Evolutionary conservation across 176 grass and related monocot genomes (phyloP).

Genomic region (Juncus inflexus): DNA sequence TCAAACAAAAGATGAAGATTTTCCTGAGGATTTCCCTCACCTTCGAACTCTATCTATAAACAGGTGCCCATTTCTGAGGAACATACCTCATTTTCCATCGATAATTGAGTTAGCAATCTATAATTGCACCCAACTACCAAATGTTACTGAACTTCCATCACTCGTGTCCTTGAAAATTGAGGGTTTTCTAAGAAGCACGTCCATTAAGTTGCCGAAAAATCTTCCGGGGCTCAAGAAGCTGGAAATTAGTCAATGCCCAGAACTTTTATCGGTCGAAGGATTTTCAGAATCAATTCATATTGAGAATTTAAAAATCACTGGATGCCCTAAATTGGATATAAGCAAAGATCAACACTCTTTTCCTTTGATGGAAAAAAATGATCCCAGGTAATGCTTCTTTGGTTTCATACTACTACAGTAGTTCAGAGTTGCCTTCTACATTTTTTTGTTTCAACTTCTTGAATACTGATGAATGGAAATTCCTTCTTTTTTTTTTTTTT

Average conservation of each 20-base stretch:
- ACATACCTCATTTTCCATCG: constrained; percentile 1
- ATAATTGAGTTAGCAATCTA: constrained; percentile 20
- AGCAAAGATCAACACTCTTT: too few species aligned
- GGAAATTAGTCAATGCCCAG: constrained; percentile 16
- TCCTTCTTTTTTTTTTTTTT: too few species aligned
- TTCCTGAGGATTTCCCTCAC: constrained; percentile 12
- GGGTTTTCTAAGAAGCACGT: constrained; percentile 23
- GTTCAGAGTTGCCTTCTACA: too few species aligned
- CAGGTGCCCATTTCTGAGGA: constrained; percentile 21
- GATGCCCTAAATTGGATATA: too few species aligned
- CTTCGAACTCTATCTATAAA: not conserved
- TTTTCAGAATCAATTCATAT: too few species aligned
- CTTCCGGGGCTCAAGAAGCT: constrained; percentile 24
- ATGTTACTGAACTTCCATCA: constrained; percentile 13
- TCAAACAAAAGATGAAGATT: constrained; percentile 14
- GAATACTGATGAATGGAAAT: too few species aligned
- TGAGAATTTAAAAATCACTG: too few species aligned
- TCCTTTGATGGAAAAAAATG: too few species aligned
- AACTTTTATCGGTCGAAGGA: not conserved
- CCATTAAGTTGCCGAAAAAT: not conserved
- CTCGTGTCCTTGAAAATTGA: constrained; percentile 23
- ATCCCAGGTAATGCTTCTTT: too few species aligned
- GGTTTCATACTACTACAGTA: too few species aligned
- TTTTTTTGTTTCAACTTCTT: too few species aligned
- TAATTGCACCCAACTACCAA: constrained; percentile 19